Percentiles rank a stretch among this genome's conserved stretches.
phyloP scores from a whole-genome alignment of 176 grass and related monocot genomes.

The Avena atlantica region DNA sequence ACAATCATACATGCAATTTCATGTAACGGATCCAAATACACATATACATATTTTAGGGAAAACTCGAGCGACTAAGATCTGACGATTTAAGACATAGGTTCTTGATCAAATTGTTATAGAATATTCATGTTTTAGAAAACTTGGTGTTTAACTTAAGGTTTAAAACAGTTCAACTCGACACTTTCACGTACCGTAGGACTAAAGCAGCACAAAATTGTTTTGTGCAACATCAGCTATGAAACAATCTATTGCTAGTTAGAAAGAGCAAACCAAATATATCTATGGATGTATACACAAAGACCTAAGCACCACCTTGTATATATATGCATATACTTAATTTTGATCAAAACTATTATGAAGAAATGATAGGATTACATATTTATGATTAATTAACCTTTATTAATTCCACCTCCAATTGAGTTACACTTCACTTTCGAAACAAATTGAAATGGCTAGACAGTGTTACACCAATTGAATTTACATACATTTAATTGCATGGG shows the following conservation, averaged over 20 bases:
- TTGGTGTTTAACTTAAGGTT: not conserved
- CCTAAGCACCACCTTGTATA: not conserved
- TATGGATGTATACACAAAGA: not conserved
- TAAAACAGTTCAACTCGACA: not conserved
- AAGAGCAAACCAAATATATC: not conserved
- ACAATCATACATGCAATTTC: not conserved
- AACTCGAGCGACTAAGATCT: not conserved
- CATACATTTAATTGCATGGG: conserved; percentile 37
- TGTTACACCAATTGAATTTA: conserved; percentile 26
- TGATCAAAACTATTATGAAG: not conserved
- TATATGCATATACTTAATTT: not conserved
- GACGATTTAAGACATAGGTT: not conserved
- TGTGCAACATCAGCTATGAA: not conserved
- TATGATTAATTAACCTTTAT: conserved; percentile 47
- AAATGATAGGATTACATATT: not conserved
- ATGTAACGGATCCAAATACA: not conserved
- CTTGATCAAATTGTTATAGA: not conserved
- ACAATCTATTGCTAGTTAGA: not conserved
- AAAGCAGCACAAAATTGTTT: not conserved
- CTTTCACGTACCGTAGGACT: not conserved
- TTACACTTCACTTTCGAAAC: conserved; percentile 28
- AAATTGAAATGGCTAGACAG: conserved; percentile 39
- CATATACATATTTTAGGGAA: not conserved
- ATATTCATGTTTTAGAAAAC: not conserved
- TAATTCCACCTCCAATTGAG: conserved; percentile 31